phyloP scores from a whole-genome alignment of 1,284 basidiomycete species.

The Moniliophthora roreri region DNA sequence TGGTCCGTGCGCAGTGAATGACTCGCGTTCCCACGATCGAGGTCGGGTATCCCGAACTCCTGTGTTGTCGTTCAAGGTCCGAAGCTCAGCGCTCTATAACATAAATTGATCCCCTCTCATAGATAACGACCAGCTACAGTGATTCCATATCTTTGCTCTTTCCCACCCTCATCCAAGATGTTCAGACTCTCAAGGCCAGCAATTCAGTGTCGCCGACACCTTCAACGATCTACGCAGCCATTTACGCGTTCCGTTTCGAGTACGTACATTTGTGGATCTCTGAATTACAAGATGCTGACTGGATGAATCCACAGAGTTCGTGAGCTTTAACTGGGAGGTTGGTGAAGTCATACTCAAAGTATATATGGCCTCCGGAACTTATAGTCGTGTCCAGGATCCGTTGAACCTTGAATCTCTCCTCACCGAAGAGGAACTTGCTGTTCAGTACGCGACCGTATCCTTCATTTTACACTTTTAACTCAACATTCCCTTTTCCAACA shows the following conservation, averaged over 20 bases:
- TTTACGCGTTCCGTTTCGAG: conserved; percentile 7
- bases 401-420: conserved; percentile 75
- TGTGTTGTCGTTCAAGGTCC: too few relatives aligned
- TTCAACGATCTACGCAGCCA: too few relatives aligned
- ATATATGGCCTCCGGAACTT: background rate
- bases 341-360: conserved; percentile 11
- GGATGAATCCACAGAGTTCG: conserved; percentile 36
- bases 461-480: background rate
- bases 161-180: too few relatives aligned
- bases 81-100: too few relatives aligned
- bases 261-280: background rate
- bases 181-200: too few relatives aligned
- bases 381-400: conserved; percentile 59
- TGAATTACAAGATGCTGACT: background rate
- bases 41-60: too few relatives aligned
- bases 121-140: too few relatives aligned
- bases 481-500: conserved; percentile 27
- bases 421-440: conserved; percentile 88
- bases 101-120: too few relatives aligned
- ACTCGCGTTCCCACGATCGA: too few relatives aligned
- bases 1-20: too few relatives aligned
- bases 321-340: conserved; percentile 73
- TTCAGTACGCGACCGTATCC: conserved; percentile 62
- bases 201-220: too few relatives aligned
- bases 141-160: too few relatives aligned